These are phyloP conservation scores for Yamadazyma trypodendri DNA, from an alignment of 1,139 yeast species.

Conservation along the genomic window DNA sequence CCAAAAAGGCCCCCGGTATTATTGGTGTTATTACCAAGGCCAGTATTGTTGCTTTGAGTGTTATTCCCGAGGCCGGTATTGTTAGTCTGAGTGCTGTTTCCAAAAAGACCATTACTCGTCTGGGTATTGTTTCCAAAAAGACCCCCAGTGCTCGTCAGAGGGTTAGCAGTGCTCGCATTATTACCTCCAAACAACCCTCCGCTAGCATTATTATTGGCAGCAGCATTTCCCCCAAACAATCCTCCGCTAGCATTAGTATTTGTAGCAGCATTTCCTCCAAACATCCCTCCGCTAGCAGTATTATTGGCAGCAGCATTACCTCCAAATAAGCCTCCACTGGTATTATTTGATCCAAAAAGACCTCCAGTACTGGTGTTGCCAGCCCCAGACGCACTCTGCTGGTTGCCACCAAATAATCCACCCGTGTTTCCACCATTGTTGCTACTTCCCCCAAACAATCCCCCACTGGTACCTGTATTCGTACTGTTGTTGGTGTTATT, in stretches of 20 bases:
- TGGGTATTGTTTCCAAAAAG: no score
- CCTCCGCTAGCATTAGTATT: constrained; percentile 8
- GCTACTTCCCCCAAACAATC: constrained; percentile 4
- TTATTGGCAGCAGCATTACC: constrained; percentile 5
- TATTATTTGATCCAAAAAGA: constrained; percentile 7
- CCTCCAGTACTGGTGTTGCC: constrained; percentile 23
- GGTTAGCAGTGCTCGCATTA: no score
- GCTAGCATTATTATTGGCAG: constrained; percentile 1
- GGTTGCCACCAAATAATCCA: constrained; percentile 8
- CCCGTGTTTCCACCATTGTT: constrained; percentile 5
- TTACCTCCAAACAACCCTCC: constrained; percentile 4
- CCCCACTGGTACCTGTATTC: constrained; percentile 1
- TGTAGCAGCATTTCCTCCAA: constrained; percentile 7
- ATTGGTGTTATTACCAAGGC: constrained; percentile 5
- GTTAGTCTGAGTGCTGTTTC: no score
- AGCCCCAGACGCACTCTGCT: constrained; percentile 3
- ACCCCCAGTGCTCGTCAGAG: constrained; percentile 7
- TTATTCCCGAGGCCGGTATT: constrained; percentile 7
- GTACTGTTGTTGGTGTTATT: constrained; percentile 3
- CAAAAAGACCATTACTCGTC: no score
- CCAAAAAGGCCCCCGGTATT: constrained; percentile 8
- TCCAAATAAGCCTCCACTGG: constrained; percentile 10
- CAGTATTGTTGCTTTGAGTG: constrained; percentile 22
- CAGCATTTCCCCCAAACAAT: constrained; percentile 6
- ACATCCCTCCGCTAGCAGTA: background rate